A percentile compares a stretch with the other conserved stretches of the same genome.
Conservation (phyloP, 1,284 basidiomycete species). For the Gastroboletus turbinatus region DNA sequence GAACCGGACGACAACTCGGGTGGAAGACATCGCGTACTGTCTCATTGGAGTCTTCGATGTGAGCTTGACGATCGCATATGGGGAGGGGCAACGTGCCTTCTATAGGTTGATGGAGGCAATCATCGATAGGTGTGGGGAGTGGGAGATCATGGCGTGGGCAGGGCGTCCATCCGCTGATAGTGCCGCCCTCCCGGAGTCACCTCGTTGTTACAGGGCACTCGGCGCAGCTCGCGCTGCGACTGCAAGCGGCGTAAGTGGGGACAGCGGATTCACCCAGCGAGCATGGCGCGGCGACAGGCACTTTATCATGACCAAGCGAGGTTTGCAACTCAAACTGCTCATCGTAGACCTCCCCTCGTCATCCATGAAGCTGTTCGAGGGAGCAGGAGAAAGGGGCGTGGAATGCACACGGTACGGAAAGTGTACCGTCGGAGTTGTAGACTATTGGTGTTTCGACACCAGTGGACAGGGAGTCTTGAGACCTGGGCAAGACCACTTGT, state of each 20-base stretch:
- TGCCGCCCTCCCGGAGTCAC: slow-evolving; percentile 31
- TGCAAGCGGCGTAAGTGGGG: neutral
- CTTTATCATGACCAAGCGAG: slow-evolving; percentile 35
- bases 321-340: slow-evolving; percentile 30
- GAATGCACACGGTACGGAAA: slow-evolving; percentile 20
- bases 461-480: slow-evolving; percentile 25
- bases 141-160: slow-evolving; percentile 36
- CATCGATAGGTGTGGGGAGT: slow-evolving; percentile 29
- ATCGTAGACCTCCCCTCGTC: slow-evolving; percentile 25
- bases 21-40: slow-evolving; percentile 33
- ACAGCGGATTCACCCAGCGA: neutral
- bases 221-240: neutral
- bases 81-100: slow-evolving; percentile 33
- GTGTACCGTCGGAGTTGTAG: slow-evolving; percentile 31
- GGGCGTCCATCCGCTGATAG: slow-evolving; percentile 30
- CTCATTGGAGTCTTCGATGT: slow-evolving; percentile 35
- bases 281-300: slow-evolving; percentile 30
- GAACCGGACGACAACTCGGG: slow-evolving; percentile 32
- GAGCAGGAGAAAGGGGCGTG: neutral
- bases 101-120: slow-evolving; percentile 32
- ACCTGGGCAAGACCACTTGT: slow-evolving; percentile 31
- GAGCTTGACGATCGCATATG: slow-evolving; percentile 35
- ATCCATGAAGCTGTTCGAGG: slow-evolving; percentile 20
- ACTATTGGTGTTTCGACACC: slow-evolving; percentile 35
- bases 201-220: slow-evolving; percentile 27